These are phyloP conservation scores for Blastomyces emzantsi DNA, from an alignment of 2,329 filamentous ascomycete genomes.

Conservation along the genomic window DNA sequence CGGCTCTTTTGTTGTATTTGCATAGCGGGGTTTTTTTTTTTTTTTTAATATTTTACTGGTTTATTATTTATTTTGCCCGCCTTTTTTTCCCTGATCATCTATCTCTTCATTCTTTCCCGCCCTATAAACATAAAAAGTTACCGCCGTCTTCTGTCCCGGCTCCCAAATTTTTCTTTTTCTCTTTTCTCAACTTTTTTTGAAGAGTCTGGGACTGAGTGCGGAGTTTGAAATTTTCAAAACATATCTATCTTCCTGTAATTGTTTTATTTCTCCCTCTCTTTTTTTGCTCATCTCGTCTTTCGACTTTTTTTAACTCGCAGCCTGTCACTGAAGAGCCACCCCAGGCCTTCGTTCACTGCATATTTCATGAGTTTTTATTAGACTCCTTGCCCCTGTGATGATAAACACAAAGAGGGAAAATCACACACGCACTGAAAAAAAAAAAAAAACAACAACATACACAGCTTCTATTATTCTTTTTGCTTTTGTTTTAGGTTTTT, in stretches of 20 bases:
- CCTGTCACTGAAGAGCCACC: too few relatives aligned
- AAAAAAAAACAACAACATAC: too few relatives aligned
- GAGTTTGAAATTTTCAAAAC: too few relatives aligned
- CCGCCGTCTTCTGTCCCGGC: background rate
- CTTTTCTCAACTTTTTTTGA: too few relatives aligned
- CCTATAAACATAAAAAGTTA: background rate
- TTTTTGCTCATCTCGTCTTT: background rate
- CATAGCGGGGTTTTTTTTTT: conserved; percentile 6
- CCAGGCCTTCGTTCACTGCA: too few relatives aligned
- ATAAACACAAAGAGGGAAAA: background rate
- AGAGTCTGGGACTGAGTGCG: too few relatives aligned
- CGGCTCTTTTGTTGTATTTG: conserved; percentile 1
- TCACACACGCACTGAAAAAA: background rate
- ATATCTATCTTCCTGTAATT: too few relatives aligned
- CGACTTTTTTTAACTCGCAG: too few relatives aligned
- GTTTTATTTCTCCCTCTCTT: background rate
- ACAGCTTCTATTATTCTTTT: background rate
- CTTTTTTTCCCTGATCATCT: background rate
- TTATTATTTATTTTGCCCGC: background rate
- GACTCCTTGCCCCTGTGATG: too few relatives aligned
- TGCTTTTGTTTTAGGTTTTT: background rate
- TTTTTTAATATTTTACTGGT: background rate
- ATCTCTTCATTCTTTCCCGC: background rate
- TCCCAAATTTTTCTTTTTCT: too few relatives aligned
- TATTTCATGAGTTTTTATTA: too few relatives aligned